Base-by-base conservation (phyloP, 441 rosid genomes). In the Biscutella laevigata region DNA sequence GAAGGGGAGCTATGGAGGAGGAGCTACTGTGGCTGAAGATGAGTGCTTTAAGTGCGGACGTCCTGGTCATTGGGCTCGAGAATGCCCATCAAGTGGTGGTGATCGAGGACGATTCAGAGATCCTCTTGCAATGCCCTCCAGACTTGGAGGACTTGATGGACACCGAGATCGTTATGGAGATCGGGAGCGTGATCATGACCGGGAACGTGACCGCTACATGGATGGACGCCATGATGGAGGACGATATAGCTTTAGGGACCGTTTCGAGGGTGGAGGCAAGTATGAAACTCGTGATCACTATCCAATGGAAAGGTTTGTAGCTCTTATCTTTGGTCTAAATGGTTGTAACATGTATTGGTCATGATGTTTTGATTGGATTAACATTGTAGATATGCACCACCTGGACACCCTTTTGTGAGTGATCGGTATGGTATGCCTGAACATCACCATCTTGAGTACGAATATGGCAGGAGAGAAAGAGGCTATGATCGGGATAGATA, bases 41-140 rank as follows among this genome's bases (percentile, higher is more conserved):
- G 88, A 78, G 51, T 88, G 96, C 75, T 91, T 78, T 71, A 88
- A 85, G 71, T 88, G 98, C 39, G 95, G 98, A 46, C 81, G 90
- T 32, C 62, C 46, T 4, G 92, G 96, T 42, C 98, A 90, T 41
- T 87, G 95, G 98, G 98, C 96, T 26, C 74, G 96, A 19, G 89
- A 87, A 44, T 87, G 96, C 69, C 82, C 95, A 61, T 76, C 90
- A 29, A 75, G 74, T 68, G 92, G 81, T 70, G 73, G 78, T 64
- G 84, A 77, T 36, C 79, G 79, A 53, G 88, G 77, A 36, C 75
- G 73, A 5, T 56, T 44, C 64, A 81, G 77, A 41, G 75, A 80
- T 40, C 51, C 79, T 5, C 63, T 79, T 43, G 43, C 95, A 24
- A 62, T 89, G 5, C 86, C 71, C 17, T 75, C 91, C 43, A 76